Percentiles rank a stretch among this genome's conserved stretches.
Evolutionary conservation across 352 stramenopile species (phyloP).

Genomic region (Pythium chondricola): DNA sequence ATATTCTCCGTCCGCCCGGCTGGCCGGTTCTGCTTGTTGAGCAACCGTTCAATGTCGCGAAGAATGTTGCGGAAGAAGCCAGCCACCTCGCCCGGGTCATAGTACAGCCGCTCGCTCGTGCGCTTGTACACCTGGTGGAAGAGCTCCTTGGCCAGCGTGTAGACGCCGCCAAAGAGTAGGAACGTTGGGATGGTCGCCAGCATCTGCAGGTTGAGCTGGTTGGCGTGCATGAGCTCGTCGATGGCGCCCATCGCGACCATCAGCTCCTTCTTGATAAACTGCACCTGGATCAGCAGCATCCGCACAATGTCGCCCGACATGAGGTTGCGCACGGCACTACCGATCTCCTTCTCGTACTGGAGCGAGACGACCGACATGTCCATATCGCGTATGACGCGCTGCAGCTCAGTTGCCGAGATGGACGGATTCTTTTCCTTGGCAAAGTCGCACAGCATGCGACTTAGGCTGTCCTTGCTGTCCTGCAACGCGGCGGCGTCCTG

Average conservation of each 20-base stretch:
- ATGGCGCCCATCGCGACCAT: conserved; percentile 86
- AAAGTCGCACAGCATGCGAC: conserved; percentile 79
- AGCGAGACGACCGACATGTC: conserved; percentile 43
- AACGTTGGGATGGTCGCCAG: conserved; percentile 83
- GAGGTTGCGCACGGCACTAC: conserved; percentile 60
- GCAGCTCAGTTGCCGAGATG: conserved; percentile 23
- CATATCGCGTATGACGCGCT: conserved; percentile 26
- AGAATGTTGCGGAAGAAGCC: conserved; percentile 74
- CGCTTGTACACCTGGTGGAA: conserved; percentile 73
- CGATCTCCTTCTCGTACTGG: conserved; percentile 40
- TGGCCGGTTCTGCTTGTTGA: conserved; percentile 76
- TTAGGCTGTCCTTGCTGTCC: conserved; percentile 76
- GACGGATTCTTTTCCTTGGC: conserved; percentile 66
- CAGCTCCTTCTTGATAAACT: conserved; percentile 88
- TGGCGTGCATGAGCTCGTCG: conserved; percentile 84
- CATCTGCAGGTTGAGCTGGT: conserved; percentile 84
- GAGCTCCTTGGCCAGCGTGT: conserved; percentile 45
- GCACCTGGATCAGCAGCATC: conserved; percentile 84
- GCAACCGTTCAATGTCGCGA: conserved; percentile 74
- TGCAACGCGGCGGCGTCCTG: conserved; percentile 68
- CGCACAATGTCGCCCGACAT: conserved; percentile 83
- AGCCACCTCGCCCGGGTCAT: conserved; percentile 69
- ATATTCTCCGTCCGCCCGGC: conserved; percentile 23
- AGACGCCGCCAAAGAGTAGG: conserved; percentile 65
- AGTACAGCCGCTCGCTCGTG: conserved; percentile 73